phyloP scores from a whole-genome alignment of 176 grass and related monocot genomes.

The Paspalum vaginatum region DNA sequence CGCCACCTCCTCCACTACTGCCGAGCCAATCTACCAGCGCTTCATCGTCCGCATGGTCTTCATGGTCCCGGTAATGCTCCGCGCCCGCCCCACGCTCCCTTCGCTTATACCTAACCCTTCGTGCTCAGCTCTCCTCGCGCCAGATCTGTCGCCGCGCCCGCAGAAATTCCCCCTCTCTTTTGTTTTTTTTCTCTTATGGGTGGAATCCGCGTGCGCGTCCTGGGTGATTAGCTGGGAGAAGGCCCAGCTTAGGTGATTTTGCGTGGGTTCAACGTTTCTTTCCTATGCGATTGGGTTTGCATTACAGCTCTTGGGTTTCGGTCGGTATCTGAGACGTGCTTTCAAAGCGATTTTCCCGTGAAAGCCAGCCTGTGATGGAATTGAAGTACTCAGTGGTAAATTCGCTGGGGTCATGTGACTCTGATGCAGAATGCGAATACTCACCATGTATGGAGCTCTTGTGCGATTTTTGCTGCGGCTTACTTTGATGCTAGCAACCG shows the following conservation, averaged over 20 bases:
- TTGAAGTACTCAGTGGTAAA: background rate
- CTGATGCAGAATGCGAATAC: background rate
- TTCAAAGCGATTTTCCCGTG: background rate
- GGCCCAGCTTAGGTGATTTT: background rate
- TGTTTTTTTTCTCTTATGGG: background rate
- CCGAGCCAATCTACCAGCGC: constrained; percentile 76
- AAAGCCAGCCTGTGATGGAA: background rate
- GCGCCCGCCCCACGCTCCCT: background rate
- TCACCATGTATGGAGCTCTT: background rate
- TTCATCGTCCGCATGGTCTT: constrained; percentile 94
- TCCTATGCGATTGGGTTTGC: background rate
- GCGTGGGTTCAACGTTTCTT: background rate
- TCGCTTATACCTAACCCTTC: constrained; percentile 1
- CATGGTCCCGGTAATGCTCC: constrained; percentile 75
- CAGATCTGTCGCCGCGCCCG: constrained; percentile 44
- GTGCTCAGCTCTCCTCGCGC: background rate
- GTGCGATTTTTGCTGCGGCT: background rate
- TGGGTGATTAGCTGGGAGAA: background rate
- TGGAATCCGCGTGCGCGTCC: background rate
- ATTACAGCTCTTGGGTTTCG: background rate
- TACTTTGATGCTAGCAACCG: background rate
- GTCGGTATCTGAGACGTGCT: background rate
- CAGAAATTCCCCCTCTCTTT: background rate
- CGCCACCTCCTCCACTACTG: constrained; percentile 87
- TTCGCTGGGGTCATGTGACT: background rate